phyloP scores from a whole-genome alignment of 2,329 filamentous ascomycete genomes.

The Cladosporium sp. region DNA sequence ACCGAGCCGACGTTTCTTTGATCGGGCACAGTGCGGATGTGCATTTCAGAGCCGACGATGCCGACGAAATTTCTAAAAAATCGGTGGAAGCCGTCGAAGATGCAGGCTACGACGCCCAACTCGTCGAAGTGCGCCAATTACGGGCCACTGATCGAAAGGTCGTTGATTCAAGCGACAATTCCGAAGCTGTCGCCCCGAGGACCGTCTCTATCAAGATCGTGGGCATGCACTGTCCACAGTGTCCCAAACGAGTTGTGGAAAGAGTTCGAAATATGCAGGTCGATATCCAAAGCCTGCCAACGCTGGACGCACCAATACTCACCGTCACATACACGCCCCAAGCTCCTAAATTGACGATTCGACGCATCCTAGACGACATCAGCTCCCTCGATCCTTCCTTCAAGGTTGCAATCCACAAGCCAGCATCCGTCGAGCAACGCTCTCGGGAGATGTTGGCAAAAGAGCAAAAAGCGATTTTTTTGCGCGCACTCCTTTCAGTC shows the following conservation, averaged over 20 bases:
- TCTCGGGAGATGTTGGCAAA: slow-evolving; percentile 67
- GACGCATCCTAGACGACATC: slow-evolving; percentile 67
- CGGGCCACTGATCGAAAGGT: not conserved
- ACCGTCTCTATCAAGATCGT: slow-evolving; percentile 34
- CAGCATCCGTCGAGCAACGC: slow-evolving; percentile 78
- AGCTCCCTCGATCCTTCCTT: slow-evolving; percentile 63
- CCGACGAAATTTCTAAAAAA: slow-evolving; percentile 41
- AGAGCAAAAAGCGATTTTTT: slow-evolving; percentile 65
- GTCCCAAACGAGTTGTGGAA: slow-evolving; percentile 45
- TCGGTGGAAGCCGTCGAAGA: slow-evolving; percentile 50
- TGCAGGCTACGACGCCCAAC: slow-evolving; percentile 37
- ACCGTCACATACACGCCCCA: slow-evolving; percentile 67
- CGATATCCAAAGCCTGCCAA: slow-evolving; percentile 52
- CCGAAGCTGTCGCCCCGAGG: slow-evolving; percentile 17
- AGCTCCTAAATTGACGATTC: slow-evolving; percentile 67
- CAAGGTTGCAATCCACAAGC: slow-evolving; percentile 67
- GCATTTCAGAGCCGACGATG: slow-evolving; percentile 21
- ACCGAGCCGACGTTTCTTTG: slow-evolving; percentile 47
- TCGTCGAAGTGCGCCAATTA: slow-evolving; percentile 18
- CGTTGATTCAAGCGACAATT: not conserved
- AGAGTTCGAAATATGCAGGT: slow-evolving; percentile 48
- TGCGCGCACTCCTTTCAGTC: slow-evolving; percentile 65
- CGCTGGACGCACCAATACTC: slow-evolving; percentile 61
- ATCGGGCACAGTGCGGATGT: slow-evolving; percentile 30
- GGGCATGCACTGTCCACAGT: slow-evolving; percentile 46